Base-by-base conservation (phyloP, 2,329 filamentous ascomycete genomes). In the Cercospora sp. region DNA sequence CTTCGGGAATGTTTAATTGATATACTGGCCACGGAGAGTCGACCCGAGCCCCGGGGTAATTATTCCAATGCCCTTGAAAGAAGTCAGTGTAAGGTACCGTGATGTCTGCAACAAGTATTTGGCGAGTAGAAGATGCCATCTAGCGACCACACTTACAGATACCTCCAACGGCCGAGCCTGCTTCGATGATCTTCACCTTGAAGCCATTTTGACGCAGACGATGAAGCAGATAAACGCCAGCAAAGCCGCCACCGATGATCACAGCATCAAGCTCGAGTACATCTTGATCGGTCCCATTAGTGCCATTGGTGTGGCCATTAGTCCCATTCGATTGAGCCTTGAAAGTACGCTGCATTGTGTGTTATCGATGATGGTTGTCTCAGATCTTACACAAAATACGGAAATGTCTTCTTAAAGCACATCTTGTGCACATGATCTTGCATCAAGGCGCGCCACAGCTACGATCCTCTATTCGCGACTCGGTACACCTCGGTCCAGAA, bases 21-120 rank as follows among this genome's bases (percentile, higher is more conserved):
- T 84, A 84, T 8, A 83, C 78, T 0, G 83, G 83, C 2, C 81
- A 78, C 67, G 81, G 78, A 1, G 79, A 80, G 66, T 84, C 83
- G 12, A 84, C 82, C 10, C 81, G 76, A n/a, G 82, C 82, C 3
- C 83, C 79, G 16, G 75, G 78, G 69, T 80, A 80, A 18, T 68
- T 68, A 30, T 81, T 78, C 79, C 83, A 59, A 81, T 76, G 68
- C 83, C 80, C 23, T 79, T 20, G 5, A 55, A 55, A 28, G 20
- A 13, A 18, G n/a, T 55, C 10, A 55, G 51, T 55, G 16, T 4
- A 12, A 5, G 23, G 23, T 30, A 28, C 12, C 18, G 10, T 16
- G 20, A 55, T 26, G 51, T 55, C 23, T 13, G 51, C 20, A 18
- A 45, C 42, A 48, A 48, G 16, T 18, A 33, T 48, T 48, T 18